Evolutionary conservation across 73 alveolate species (phyloP), one percentile per base, ranked within the genome.

Genomic region (Paramecium sexaurelia): DNA sequence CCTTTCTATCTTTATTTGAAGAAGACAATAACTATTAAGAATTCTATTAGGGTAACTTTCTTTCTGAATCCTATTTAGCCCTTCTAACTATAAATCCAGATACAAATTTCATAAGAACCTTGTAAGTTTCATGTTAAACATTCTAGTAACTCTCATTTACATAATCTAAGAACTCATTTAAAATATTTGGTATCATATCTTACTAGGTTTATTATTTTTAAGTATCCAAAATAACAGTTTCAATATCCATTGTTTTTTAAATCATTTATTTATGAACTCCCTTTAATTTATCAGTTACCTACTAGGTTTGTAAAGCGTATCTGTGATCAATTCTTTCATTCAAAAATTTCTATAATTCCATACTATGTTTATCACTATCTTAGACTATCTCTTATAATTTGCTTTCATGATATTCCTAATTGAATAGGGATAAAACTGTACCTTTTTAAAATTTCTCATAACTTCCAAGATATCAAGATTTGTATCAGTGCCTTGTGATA

Each of bases 401-500:
- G 19, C 29, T 43, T 43, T 78, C 90, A 78, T 78, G 90, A 40
- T 78, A 39, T 22, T 78, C 90, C 90, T 61, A 27, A 3, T 5
- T 7, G 17, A 61, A 2, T 10, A 61, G 0, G 7, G 33, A 3
- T 11, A 26, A 11, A 13, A 26, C 5, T 5, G 3, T 61, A 61
- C 83, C 26, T 78, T 78, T 24, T 26, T 41, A 26, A 40, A 78
- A 26, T 22, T 78, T 9, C 71, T 37, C 90, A 78, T 78, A 10
- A 61, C 90, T 1, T 78, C 90, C 11, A 78, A 37, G 24, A 78
- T 45, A 33, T 78, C 90, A 2, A 41, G 55, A 45, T 43, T 43
- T 22, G 90, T 78, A 78, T 78, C 90, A 9, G 90, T 78, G 8
- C 75, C 68, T 45, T 78, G 10, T 22, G 75, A 37, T 37, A 78